Base-by-base conservation (phyloP, 2,329 filamentous ascomycete species). In the Colletotrichum tamarilloi region DNA sequence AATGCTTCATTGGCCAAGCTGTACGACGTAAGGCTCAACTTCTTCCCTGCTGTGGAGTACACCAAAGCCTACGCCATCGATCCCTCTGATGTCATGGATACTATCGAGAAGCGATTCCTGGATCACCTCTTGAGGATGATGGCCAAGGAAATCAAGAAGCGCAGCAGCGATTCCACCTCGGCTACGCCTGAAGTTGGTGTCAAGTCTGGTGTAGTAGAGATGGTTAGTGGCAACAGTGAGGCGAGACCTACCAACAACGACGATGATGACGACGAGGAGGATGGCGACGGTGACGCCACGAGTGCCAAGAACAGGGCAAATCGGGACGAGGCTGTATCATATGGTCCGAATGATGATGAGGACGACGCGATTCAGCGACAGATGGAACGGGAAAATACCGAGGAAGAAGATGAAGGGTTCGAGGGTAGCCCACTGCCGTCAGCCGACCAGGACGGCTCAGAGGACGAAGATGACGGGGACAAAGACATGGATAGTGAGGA, bases 271-370 rank as follows among this genome's bases (percentile, higher is more conserved):
- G 92, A 93, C 53, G 93, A 94, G 71, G 90, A 92, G n/a, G 92
- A 91, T 32, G 94, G 92, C 57, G 95, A 97, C 67, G 92, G 91
- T 69, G 94, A 97, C 79, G 94, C 90, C 62, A 95, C 91, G 4
- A 91, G 89, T 75, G 91, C 90, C 77, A 97, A 95, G 84, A 89
- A 92, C 79, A 91, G 89, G 77, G 90, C 91, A 58, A 97, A 97
- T 81, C 92, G 94, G 53, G 87, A 89, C 65, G 94, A 98, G 82
- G 94, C 93, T 35, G 92, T 96, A 2, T 97, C 95, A 16, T 98
- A 98, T 77, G 96, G 95, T 52, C 94, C 92, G 42, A 97, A 97
- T 59, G 97, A 98, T 79, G 95, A 98, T 5, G 96, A 96, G 4
- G 97, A 98, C 79, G 90, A 94, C 76, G 92, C 89, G 46, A 91